Evolutionary conservation across 768 basidiomycete species (phyloP).

Genomic region (Amanita exitialis): DNA sequence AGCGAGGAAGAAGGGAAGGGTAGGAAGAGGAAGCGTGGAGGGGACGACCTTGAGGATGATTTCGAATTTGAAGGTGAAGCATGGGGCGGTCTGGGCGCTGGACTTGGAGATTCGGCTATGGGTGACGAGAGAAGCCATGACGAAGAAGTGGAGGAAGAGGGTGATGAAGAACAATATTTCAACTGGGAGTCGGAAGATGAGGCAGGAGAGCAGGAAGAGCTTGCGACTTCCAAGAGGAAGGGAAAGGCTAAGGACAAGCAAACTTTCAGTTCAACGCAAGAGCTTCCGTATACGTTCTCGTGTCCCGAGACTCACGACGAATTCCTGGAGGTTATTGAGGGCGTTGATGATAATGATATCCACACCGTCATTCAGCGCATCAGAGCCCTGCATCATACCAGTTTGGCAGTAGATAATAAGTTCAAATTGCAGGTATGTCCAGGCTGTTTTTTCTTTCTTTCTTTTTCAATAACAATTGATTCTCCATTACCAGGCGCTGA

Average conservation of each 20-base stretch:
- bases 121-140: slow-evolving; percentile 27
- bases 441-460: background rate
- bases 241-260: slow-evolving; percentile 24
- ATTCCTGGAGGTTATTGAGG: slow-evolving; percentile 74
- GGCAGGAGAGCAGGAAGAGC: slow-evolving; percentile 33
- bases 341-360: slow-evolving; percentile 61
- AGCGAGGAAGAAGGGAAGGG: slow-evolving; percentile 45
- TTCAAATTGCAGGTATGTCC: slow-evolving; percentile 73
- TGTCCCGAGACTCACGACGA: slow-evolving; percentile 85
- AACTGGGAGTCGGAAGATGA: slow-evolving; percentile 23
- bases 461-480: slow-evolving; percentile 4
- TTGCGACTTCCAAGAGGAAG: slow-evolving; percentile 20
- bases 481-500: slow-evolving; percentile 42
- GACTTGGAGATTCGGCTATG: slow-evolving; percentile 23
- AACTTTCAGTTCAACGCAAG: slow-evolving; percentile 24
- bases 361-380: slow-evolving; percentile 84
- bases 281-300: slow-evolving; percentile 88
- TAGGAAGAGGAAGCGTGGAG: slow-evolving; percentile 51
- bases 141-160: slow-evolving; percentile 25
- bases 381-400: slow-evolving; percentile 84
- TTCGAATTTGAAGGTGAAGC: slow-evolving; percentile 39
- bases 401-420: slow-evolving; percentile 87
- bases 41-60: slow-evolving; percentile 91
- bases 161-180: slow-evolving; percentile 30
- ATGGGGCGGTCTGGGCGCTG: slow-evolving; percentile 31